Base-by-base conservation (phyloP, 1,284 basidiomycete species). In the Thecaphora thlaspeos region DNA sequence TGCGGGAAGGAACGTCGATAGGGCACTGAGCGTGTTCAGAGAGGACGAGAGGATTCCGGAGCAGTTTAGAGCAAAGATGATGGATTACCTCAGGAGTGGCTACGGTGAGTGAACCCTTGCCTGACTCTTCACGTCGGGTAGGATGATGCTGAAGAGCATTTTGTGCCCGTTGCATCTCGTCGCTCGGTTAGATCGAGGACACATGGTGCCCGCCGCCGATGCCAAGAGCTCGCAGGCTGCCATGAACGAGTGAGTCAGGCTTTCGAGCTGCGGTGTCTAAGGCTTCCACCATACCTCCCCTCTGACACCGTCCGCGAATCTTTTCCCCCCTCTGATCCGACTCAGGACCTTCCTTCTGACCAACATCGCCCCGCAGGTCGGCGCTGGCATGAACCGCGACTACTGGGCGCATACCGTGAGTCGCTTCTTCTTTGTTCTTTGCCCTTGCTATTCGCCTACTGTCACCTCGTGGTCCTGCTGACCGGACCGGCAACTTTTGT, bases 301-400 rank as follows among this genome's bases (percentile, higher is more conserved):
- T n/a, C n/a, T n/a, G n/a, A n/a, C n/a, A n/a, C n/a, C n/a, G n/a
- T n/a, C n/a, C n/a, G n/a, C n/a, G n/a, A n/a, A n/a, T n/a, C 32
- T 36, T n/a, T n/a, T n/a, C n/a, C n/a, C 32, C 10, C 32, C 18
- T 41, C 19, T 15, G 12, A 26, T 5, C 41, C 4, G 8, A 8
- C 41, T 4, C 23, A 41, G 19, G 80, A 99, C 95, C 0, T 98
- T 99, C 80, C 81, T 89, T 39, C 81, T 99, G 44, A 87, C 90
- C 4, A 99, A 99, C 76, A 97, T 98, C 51, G 93, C 95, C 1
- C 95, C 95, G 34, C 95, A 98, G 83, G 91, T 98, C 12, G 95
- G 95, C 2, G 89, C 86, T 41, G 94, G 94, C 0, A 98, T 98
- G 83, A 99, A 98, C 77, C 83, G 95, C 48, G 91, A 98, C 77